A percentile compares a stretch with the other conserved stretches of the same genome.
Conservation (phyloP, 495 filamentous ascomycete species). For the Penicillium odoratum region DNA sequence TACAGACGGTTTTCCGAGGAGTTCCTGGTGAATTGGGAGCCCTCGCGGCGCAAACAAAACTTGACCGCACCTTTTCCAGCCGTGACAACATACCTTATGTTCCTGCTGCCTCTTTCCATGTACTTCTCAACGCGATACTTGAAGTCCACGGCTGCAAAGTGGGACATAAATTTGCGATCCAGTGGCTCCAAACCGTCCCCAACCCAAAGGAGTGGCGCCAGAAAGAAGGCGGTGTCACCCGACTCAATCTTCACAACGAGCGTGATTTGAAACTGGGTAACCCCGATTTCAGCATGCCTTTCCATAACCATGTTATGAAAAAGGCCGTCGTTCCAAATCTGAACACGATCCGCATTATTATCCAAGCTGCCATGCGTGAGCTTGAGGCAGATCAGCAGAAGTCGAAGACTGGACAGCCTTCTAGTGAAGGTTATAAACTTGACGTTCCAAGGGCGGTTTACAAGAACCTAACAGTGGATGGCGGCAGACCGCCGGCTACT, state of each 20-base stretch:
- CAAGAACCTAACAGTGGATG: background rate
- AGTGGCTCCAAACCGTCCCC: constrained; percentile 40
- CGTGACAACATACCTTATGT: constrained; percentile 28
- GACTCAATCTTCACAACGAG: constrained; percentile 26
- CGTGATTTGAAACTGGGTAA: constrained; percentile 25
- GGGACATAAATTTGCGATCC: constrained; percentile 41
- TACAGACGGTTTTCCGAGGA: constrained; percentile 26
- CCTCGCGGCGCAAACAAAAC: constrained; percentile 16
- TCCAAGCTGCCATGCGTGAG: constrained; percentile 38
- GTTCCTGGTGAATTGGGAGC: constrained; percentile 30
- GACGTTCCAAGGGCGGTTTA: background rate
- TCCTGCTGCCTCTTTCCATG: constrained; percentile 46
- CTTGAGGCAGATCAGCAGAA: constrained; percentile 9
- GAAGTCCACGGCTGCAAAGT: constrained; percentile 42
- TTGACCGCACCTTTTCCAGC: constrained; percentile 12
- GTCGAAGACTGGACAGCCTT: background rate
- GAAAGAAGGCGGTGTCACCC: constrained; percentile 32
- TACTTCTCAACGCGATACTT: constrained; percentile 48
- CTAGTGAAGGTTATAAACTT: constrained; percentile 3
- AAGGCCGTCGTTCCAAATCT: constrained; percentile 38
- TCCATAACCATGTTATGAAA: constrained; percentile 25
- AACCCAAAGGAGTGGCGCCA: constrained; percentile 24
- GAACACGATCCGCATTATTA: constrained; percentile 44
- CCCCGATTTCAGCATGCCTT: constrained; percentile 32
- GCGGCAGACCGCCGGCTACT: constrained; percentile 15